phyloP scores from a whole-genome alignment of 2,329 filamentous ascomycete species.

The Venturia carpophila region DNA sequence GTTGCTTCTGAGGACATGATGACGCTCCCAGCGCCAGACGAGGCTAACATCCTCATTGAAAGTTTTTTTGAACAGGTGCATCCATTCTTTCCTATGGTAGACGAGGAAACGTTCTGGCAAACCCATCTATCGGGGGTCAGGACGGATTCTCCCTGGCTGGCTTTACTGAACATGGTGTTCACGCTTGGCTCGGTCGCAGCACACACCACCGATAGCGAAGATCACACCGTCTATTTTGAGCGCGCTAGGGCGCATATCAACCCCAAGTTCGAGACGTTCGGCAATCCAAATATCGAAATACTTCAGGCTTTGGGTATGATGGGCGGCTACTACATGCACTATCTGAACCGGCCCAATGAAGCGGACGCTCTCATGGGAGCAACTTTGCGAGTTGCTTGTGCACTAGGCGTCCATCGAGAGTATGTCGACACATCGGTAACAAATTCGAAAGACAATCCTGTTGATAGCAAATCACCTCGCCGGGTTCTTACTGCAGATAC shows the following conservation, averaged over 20 bases:
- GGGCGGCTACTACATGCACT: constrained; percentile 70
- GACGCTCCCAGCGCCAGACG: constrained; percentile 48
- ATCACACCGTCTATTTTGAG: constrained; percentile 62
- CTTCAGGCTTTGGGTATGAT: constrained; percentile 64
- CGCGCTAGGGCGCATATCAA: constrained; percentile 58
- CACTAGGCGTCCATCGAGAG: constrained; percentile 63
- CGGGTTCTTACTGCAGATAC: constrained; percentile 31
- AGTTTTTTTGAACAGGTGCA: constrained; percentile 71
- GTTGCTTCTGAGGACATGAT: constrained; percentile 35
- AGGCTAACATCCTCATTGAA: constrained; percentile 61
- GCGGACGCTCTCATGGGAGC: constrained; percentile 66
- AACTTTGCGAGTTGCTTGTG: constrained; percentile 65
- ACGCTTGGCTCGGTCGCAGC: constrained; percentile 66
- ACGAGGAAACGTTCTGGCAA: constrained; percentile 61
- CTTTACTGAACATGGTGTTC: constrained; percentile 67
- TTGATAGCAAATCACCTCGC: constrained; percentile 24
- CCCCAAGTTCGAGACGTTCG: constrained; percentile 52
- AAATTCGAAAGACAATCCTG: constrained; percentile 21
- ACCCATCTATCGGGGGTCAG: constrained; percentile 52
- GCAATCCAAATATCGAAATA: constrained; percentile 63
- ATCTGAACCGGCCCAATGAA: constrained; percentile 69
- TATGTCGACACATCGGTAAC: constrained; percentile 31
- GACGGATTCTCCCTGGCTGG: constrained; percentile 62
- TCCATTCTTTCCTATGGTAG: constrained; percentile 64
- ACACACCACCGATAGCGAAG: constrained; percentile 54